These are phyloP conservation scores for Blattamonas nauphoetae DNA, from an alignment of 78 protist species.

Conservation along the genomic window DNA sequence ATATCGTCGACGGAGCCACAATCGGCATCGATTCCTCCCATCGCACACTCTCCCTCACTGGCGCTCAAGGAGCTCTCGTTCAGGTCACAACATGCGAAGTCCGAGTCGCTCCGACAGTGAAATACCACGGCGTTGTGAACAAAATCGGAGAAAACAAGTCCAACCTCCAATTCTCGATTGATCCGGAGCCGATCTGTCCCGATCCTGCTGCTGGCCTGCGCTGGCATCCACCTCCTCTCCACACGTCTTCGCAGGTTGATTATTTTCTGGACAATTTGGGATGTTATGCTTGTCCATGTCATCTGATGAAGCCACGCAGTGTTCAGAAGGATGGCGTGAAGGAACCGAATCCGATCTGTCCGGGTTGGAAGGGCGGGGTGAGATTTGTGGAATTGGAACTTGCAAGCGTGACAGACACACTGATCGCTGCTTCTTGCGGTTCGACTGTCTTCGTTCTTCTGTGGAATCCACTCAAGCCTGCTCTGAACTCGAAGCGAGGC, in stretches of 20 bases:
- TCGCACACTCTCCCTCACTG: neutral
- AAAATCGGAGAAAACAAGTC: no score
- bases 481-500: no score
- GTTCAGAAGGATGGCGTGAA: neutral
- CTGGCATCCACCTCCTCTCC: no score
- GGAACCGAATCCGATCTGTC: neutral
- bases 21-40: neutral
- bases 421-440: neutral
- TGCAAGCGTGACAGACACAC: neutral
- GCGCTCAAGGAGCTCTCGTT: neutral
- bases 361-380: neutral
- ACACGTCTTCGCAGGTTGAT: no score
- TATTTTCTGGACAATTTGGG: no score
- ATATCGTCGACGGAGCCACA: neutral
- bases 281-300: no score
- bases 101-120: neutral
- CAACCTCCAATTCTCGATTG: no score
- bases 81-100: neutral
- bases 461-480: neutral
- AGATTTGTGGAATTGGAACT: neutral
- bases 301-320: no score
- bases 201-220: no score
- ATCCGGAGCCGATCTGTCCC: no score
- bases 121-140: no score
- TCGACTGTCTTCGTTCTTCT: neutral